Evolutionary conservation across 1,139 yeast genomes (phyloP).

Genomic region (Scheffersomyces quercinus): DNA sequence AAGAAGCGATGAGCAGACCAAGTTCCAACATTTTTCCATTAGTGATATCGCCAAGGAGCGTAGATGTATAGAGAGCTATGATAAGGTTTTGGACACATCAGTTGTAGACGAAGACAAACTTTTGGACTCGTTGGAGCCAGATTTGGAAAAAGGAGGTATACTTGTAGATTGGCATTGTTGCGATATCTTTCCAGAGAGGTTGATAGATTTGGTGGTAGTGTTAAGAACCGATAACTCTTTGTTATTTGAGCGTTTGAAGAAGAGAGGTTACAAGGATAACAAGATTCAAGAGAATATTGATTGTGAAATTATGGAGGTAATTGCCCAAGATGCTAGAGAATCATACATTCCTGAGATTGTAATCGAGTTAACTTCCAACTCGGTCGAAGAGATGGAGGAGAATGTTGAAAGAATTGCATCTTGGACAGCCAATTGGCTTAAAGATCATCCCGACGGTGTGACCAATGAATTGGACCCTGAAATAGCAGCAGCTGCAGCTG

Average conservation of each 20-base stretch:
- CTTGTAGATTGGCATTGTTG: conserved; percentile 97
- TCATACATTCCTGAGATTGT: conserved; percentile 78
- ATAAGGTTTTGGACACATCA: conserved; percentile 78
- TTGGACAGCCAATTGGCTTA: conserved; percentile 77
- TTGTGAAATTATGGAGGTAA: conserved; percentile 95
- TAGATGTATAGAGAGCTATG: conserved; percentile 79
- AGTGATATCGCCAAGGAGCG: conserved; percentile 82
- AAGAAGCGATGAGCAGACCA: conserved; percentile 28
- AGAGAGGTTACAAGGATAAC: conserved; percentile 72
- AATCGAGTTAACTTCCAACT: conserved; percentile 72
- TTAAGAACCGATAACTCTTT: conserved; percentile 72
- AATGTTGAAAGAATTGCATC: conserved; percentile 72
- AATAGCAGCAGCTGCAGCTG: conserved; percentile 11
- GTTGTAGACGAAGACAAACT: conserved; percentile 92
- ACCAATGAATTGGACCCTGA: conserved; percentile 32
- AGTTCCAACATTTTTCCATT: conserved; percentile 62
- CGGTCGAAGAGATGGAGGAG: conserved; percentile 72
- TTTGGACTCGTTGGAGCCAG: conserved; percentile 76
- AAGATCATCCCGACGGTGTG: conserved; percentile 45
- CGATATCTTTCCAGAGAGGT: conserved; percentile 89
- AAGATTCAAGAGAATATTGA: conserved; percentile 91
- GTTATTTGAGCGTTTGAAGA: conserved; percentile 72
- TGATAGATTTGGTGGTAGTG: conserved; percentile 90
- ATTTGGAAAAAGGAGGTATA: conserved; percentile 79
- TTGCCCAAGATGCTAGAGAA: conserved; percentile 83